Base-by-base conservation (phyloP, 305 asterid genomes). In the Fraxinus ornus region DNA sequence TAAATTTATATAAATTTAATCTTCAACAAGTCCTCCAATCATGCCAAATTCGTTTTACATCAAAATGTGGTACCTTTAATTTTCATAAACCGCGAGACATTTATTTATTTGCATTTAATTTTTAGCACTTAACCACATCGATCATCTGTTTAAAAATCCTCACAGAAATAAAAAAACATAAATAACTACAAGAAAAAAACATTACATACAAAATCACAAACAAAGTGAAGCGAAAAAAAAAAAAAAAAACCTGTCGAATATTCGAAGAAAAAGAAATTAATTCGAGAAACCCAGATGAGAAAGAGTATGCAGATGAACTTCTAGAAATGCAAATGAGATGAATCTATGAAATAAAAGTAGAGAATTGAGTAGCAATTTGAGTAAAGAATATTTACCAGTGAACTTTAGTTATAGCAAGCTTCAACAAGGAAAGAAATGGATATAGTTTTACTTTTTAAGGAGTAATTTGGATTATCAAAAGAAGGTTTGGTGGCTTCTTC, bases 321-420 rank as follows among this genome's bases (percentile, higher is more conserved):
- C 83, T 68, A 55, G 24, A 41, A 62, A 82, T 82, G 73, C 83
- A 75, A 75, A 28, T 57, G 76, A 41, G 76, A 55, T 19, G 83
- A 84, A 84, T 85, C 60, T 39, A 68, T 24, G 71, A 84, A 86
- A 79, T 73, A 83, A 24, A 82, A 81, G 87, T 80, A 72, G 83
- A 86, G 91, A 82, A 88, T 77, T 60, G 85, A 83, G 81, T 72
- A 75, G 17, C 5, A 52, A 81, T 76, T 79, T 28, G 81, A 60
- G 84, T 39, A 86, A 88, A 77, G 88, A 78, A 86, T 57, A 76
- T 80, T 78, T 70, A 70, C 24, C 12, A 0, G 19, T 30, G 19
- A 30, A 28, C 39, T 70, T 70, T 12, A 64, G 30, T 26, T 64
- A 8, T 64, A 8, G 33, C 36, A 26, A 66, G 36, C 15, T 24